Conservation (phyloP, 192 early-diverging fungal genomes). For the Coemansia sp. region DNA sequence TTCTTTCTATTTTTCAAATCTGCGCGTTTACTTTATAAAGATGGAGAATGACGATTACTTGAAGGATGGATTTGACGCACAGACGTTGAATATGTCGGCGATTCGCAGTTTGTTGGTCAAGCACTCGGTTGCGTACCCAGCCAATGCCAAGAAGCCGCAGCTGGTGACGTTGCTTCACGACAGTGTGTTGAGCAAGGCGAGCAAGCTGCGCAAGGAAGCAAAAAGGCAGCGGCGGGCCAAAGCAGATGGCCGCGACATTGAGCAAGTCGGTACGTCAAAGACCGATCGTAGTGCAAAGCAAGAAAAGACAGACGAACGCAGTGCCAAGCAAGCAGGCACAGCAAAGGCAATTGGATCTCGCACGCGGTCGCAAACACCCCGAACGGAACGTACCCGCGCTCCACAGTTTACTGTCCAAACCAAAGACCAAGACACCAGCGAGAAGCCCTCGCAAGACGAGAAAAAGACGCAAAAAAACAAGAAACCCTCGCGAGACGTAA, state of each 20-base stretch:
- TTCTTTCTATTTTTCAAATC: slow-evolving; percentile 6
- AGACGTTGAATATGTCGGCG: slow-evolving; percentile 33
- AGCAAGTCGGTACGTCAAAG: slow-evolving; percentile 18
- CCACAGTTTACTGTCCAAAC: background rate
- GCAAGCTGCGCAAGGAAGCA: slow-evolving; percentile 44
- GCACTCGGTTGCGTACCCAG: slow-evolving; percentile 41
- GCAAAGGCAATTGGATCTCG: slow-evolving; percentile 9
- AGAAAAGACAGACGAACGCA: background rate
- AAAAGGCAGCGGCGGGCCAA: slow-evolving; percentile 20
- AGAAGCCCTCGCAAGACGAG: background rate
- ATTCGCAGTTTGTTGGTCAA: slow-evolving; percentile 42
- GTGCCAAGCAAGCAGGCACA: background rate
- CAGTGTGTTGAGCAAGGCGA: slow-evolving; percentile 19
- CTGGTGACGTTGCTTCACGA: slow-evolving; percentile 26
- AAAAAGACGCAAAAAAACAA: background rate
- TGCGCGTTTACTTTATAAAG: background rate
- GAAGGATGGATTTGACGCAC: slow-evolving; percentile 46
- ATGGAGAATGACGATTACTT: slow-evolving; percentile 39
- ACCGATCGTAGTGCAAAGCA: background rate
- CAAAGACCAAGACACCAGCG: background rate
- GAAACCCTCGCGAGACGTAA: background rate
- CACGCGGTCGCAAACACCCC: slow-evolving; percentile 22
- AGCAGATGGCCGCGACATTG: slow-evolving; percentile 39
- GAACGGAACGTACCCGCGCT: background rate
- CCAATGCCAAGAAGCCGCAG: slow-evolving; percentile 48